Evolutionary conservation across 768 basidiomycete genomes (phyloP), one percentile per base, ranked within the genome.

Genomic region (Macrolepiota dolichaula): DNA sequence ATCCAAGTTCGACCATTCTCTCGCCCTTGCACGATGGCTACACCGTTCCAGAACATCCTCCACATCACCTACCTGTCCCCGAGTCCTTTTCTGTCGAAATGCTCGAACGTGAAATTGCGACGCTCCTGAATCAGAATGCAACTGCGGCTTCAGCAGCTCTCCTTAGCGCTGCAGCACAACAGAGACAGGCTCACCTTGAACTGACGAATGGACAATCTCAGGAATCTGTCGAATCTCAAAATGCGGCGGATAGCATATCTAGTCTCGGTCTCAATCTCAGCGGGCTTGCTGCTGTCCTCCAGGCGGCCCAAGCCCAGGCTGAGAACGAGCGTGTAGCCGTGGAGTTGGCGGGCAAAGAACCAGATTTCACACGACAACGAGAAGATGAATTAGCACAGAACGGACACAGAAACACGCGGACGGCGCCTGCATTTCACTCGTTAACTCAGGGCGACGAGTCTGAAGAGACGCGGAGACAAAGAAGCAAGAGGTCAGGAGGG

Each of bases 361-460:
- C 81, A 35, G 74, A 77, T 36, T 77, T 80, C 57, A 75, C 74
- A 57, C 72, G 74, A 38, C 77, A 79, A 56, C 78, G 77, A 57
- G 79, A 80, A 63, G 75, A 78, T 64, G 75, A 73, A 32, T 72
- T 77, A 58, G 70, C 73, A 62, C 77, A 79, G 55, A 80, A 82
- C 55, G 79, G 77, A 63, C 80, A 79, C 61, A 75, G 74, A 65
- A 77, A 78, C 19, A 91, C 91, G 38, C 85, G 88, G 63, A 84
- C 83, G 1, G 87, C 89, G 0, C 89, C 91, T 51, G 85, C 89
- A 1, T 92, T 92, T 68, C 90, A 91, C 71, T 90, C 88, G 13
- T 82, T 91, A 17, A 91, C 87, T 17, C 84, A 85, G 38, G 81
- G 77, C 50, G 81, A 83, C 64, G 67, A 72, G 46, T 72, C 73